A percentile compares a stretch with the other conserved stretches of the same genome.
These are phyloP conservation scores for Thalassiosira exigua DNA, from an alignment of 352 stramenopile species.

Conservation along the genomic window DNA sequence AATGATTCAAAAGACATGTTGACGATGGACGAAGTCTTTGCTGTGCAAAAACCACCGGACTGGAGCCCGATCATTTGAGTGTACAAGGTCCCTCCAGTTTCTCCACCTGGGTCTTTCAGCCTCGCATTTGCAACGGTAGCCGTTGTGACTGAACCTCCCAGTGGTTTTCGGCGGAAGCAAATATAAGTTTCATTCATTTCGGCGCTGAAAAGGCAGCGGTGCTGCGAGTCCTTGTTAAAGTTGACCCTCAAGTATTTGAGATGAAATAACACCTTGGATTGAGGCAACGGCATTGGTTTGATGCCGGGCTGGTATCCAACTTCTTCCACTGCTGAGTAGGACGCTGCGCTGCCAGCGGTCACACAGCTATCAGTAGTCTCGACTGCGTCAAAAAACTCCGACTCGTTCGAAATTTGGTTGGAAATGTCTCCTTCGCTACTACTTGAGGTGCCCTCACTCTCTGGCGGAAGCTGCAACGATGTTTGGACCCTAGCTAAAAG, in stretches of 20 bases:
- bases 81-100: constrained; percentile 69
- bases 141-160: constrained; percentile 63
- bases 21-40: constrained; percentile 36
- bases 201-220: constrained; percentile 68
- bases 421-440: constrained; percentile 14
- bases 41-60: constrained; percentile 21
- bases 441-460: constrained; percentile 2
- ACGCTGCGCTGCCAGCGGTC: too few species aligned
- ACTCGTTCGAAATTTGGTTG: constrained; percentile 33
- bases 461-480: constrained; percentile 48
- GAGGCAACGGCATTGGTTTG: background rate
- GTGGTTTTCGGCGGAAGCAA: constrained; percentile 42
- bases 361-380: constrained; percentile 50
- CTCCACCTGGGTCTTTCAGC: constrained; percentile 61
- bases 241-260: constrained; percentile 70
- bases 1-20: constrained; percentile 54
- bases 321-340: background rate
- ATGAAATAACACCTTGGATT: constrained; percentile 56
- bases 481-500: constrained; percentile 70
- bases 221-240: constrained; percentile 81
- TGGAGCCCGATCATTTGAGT: constrained; percentile 77
- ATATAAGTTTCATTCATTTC: constrained; percentile 79
- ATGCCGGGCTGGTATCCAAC: background rate
- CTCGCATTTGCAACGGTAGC: constrained; percentile 71
- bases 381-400: constrained; percentile 74